Conservation (phyloP, 2,329 filamentous ascomycete species). For the Diaporthe ampelina region DNA sequence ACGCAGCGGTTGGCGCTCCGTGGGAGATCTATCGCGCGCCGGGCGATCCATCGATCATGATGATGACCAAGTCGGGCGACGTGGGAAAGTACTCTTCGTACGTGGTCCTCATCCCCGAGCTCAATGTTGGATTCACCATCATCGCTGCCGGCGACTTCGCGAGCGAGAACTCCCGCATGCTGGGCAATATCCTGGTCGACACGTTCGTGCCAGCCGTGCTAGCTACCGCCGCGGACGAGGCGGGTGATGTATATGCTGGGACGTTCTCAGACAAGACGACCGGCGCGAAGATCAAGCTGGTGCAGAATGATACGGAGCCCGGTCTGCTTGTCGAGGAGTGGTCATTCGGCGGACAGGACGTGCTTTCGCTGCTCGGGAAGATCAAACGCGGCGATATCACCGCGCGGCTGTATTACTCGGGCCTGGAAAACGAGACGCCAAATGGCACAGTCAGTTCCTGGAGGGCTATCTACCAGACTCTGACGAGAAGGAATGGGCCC, state of each 20-base stretch:
- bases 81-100: constrained; percentile 52
- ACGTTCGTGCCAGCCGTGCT: constrained; percentile 49
- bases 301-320: constrained; percentile 47
- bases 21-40: constrained; percentile 49
- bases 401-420: constrained; percentile 51
- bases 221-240: constrained; percentile 48
- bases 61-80: constrained; percentile 49
- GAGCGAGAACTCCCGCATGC: constrained; percentile 47
- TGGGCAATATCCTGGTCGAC: constrained; percentile 49
- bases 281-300: constrained; percentile 49
- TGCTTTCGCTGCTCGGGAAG: constrained; percentile 47
- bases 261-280: constrained; percentile 45
- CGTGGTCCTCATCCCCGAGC: constrained; percentile 52
- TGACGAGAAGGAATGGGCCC: constrained; percentile 43
- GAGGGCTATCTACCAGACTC: constrained; percentile 52
- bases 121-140: constrained; percentile 52
- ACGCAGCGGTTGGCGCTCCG: constrained; percentile 56
- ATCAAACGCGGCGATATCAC: constrained; percentile 45
- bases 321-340: constrained; percentile 49
- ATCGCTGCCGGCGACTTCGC: constrained; percentile 46
- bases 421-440: constrained; percentile 45
- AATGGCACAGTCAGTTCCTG: constrained; percentile 48
- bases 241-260: constrained; percentile 47
- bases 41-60: constrained; percentile 18
- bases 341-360: constrained; percentile 52